Percentiles rank a stretch among this genome's conserved stretches.
phyloP scores from a whole-genome alignment of 2,329 filamentous ascomycete species.

The Gnomoniopsis smithogilvyi region DNA sequence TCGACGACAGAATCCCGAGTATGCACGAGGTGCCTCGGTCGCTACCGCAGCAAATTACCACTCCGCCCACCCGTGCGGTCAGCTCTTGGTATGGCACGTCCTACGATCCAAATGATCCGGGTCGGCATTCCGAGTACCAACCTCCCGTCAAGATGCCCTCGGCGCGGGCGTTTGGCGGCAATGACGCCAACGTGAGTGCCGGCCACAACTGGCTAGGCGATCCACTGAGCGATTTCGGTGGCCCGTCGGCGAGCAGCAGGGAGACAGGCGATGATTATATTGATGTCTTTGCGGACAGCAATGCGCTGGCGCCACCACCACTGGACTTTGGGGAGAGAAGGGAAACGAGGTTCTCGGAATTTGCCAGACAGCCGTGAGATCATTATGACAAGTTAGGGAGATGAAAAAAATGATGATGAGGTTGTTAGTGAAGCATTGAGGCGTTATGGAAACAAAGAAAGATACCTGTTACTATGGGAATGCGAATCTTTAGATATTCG shows the following conservation, averaged over 20 bases:
- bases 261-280: conserved; percentile 48
- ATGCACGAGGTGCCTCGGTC: conserved; percentile 9
- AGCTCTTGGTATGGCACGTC: conserved; percentile 18
- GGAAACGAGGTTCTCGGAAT: conserved; percentile 49
- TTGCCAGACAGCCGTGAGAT: conserved; percentile 38
- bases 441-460: background rate
- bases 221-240: conserved; percentile 21
- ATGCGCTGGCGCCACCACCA: conserved; percentile 31
- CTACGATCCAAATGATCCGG: conserved; percentile 14
- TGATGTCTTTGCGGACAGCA: conserved; percentile 49
- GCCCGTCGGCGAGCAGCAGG: conserved; percentile 31
- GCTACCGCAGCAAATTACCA: conserved; percentile 19
- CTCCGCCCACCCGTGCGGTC: conserved; percentile 15
- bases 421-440: background rate
- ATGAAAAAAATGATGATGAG: conserved; percentile 24
- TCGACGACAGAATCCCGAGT: conserved; percentile 12
- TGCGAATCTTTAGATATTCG: background rate
- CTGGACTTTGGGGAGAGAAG: background rate
- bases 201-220: conserved; percentile 2
- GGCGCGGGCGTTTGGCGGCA: conserved; percentile 11
- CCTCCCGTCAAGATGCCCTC: conserved; percentile 16
- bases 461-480: background rate
- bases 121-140: conserved; percentile 11
- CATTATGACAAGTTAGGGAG: conserved; percentile 15
- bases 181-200: conserved; percentile 17